Conservation (phyloP, 2,329 filamentous ascomycete species). For the Lachnellula hyalina region DNA sequence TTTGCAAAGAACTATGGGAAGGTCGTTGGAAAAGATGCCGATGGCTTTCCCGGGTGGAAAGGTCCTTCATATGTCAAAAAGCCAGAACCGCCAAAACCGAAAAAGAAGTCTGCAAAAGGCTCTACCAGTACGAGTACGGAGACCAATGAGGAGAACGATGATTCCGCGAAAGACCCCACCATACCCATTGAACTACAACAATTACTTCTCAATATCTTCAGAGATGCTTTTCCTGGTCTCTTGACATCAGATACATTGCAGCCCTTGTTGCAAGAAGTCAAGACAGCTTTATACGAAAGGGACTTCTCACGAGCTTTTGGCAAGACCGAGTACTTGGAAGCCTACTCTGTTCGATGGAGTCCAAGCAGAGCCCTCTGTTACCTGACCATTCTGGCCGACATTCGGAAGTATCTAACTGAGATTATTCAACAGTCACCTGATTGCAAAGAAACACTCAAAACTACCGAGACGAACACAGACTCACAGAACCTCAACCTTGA, state of each 20-base stretch:
- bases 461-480: neutral
- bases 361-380: slow-evolving; percentile 81
- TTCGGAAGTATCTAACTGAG: slow-evolving; percentile 19
- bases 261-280: slow-evolving; percentile 70
- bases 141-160: slow-evolving; percentile 4
- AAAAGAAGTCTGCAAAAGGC: slow-evolving; percentile 8
- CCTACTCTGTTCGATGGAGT: slow-evolving; percentile 89
- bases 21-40: slow-evolving; percentile 22
- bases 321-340: slow-evolving; percentile 62
- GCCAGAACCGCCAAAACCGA: slow-evolving; percentile 10
- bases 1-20: slow-evolving; percentile 24
- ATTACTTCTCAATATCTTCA: slow-evolving; percentile 68
- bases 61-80: slow-evolving; percentile 25
- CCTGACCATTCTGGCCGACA: slow-evolving; percentile 45
- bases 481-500: neutral
- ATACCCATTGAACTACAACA: slow-evolving; percentile 57
- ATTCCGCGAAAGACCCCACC: slow-evolving; percentile 3
- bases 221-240: slow-evolving; percentile 52
- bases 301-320: slow-evolving; percentile 81
- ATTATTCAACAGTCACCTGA: neutral
- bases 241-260: slow-evolving; percentile 45
- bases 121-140: neutral
- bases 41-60: slow-evolving; percentile 25
- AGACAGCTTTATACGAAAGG: slow-evolving; percentile 76
- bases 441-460: neutral